Evolutionary conservation across 1,139 yeast species (phyloP), one percentile per base, ranked within the genome.

Genomic region (Suhomyces panamericanus): DNA sequence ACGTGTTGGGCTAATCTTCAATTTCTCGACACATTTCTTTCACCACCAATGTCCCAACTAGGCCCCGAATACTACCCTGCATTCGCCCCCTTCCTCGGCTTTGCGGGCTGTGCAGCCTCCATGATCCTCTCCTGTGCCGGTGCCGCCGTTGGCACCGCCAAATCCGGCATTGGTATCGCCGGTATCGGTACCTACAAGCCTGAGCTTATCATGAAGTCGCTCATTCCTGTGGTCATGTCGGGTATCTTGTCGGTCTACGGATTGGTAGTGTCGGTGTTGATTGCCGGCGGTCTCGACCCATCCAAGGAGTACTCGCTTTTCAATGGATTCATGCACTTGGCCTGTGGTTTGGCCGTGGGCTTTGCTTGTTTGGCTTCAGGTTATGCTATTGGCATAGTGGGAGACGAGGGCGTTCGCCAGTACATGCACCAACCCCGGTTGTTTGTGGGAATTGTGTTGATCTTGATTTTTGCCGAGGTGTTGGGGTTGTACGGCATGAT

Each of bases 191-290:
- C 91, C 32, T 86, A 85, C 63, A 85, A 83, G 61, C 95, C 95
- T 17, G 93, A 86, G 60, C 70, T 86, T 55, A 85, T 86, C 52
- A 86, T 86, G 93, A 84, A 82, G 64, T 85, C 93, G 10, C 73
- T 86, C 49, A 87, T 93, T 56, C 98, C 98, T 15, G 98, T 93
- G 47, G 96, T 93, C 55, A 91, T 93, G 98, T 86, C 96, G 54
- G 99, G 99, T 83, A 95, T 93, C 62, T 75, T 93, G 54, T 91
- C 98, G 30, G 96, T 93, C 46, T 93, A 93, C 67, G 99, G 99
- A 4, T 77, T 93, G 49, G 99, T 93, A 27, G 99, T 93, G 46
- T 87, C 97, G 9, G 99, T 93, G 40, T 78, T 93, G 59, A 90
- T 93, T 59, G 96, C 99, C 22, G 98, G 96, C 49, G 93, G 93